Percentiles rank a stretch among this genome's conserved stretches.
These are phyloP conservation scores for Ogataea methanolica DNA, from an alignment of 805 yeast genomes.

Conservation along the genomic window DNA sequence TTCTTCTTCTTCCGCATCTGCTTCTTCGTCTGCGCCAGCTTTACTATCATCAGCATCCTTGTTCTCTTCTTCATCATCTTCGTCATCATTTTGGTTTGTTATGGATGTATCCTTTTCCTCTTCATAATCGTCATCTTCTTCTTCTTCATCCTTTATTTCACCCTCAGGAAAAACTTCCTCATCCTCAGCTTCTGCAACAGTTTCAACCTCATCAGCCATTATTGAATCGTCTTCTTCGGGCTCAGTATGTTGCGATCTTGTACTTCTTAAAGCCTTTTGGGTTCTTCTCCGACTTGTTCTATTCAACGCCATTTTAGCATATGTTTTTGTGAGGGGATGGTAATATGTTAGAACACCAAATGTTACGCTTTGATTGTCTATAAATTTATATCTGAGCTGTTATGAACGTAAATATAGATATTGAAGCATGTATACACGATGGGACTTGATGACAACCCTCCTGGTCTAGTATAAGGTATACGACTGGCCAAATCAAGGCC, in stretches of 20 bases:
- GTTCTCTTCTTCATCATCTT: slow-evolving; percentile 19
- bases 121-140: slow-evolving; percentile 20
- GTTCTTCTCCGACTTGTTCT: background rate
- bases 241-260: background rate
- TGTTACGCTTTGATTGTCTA: background rate
- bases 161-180: background rate
- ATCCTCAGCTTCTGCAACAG: slow-evolving; percentile 17
- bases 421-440: too few species aligned
- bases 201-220: slow-evolving; percentile 15
- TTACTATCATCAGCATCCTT: slow-evolving; percentile 20
- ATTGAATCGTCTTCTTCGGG: slow-evolving; percentile 4
- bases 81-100: slow-evolving; percentile 9
- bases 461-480: too few species aligned
- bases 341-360: too few species aligned
- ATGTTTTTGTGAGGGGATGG: background rate
- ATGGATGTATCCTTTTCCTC: slow-evolving; percentile 10
- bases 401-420: too few species aligned
- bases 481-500: background rate
- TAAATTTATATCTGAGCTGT: background rate
- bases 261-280: slow-evolving; percentile 2
- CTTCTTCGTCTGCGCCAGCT: slow-evolving; percentile 13
- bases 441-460: too few species aligned
- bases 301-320: slow-evolving; percentile 6
- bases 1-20: slow-evolving; percentile 26
- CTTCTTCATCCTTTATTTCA: background rate